Conservation (phyloP, 2,329 filamentous ascomycete species). For the Teratosphaeria nubilosa region DNA sequence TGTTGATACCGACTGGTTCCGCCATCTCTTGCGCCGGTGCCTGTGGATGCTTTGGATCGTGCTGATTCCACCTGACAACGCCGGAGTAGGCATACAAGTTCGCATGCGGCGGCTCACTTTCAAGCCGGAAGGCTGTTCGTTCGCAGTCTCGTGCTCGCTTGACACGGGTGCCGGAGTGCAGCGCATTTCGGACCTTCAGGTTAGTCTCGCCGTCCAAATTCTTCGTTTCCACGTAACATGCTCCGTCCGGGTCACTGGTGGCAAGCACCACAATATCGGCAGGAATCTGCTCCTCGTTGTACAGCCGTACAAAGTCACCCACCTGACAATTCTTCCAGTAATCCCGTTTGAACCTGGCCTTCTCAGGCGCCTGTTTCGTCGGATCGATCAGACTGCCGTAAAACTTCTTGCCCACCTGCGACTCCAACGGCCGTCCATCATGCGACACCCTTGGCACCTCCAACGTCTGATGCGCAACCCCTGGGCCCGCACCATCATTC, state of each 20-base stretch:
- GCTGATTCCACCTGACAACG: constrained; percentile 77
- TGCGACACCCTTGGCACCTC: constrained; percentile 15
- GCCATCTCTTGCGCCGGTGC: constrained; percentile 65
- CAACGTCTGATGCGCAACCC: constrained; percentile 16
- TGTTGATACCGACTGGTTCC: constrained; percentile 90
- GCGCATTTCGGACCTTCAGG: constrained; percentile 82
- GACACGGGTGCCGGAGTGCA: constrained; percentile 72
- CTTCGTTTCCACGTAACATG: constrained; percentile 96
- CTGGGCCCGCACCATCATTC: constrained; percentile 11
- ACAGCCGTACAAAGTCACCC: constrained; percentile 90
- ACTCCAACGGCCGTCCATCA: constrained; percentile 11
- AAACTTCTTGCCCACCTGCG: constrained; percentile 37
- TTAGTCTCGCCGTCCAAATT: constrained; percentile 98
- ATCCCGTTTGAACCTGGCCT: constrained; percentile 81
- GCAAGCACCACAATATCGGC: constrained; percentile 87
- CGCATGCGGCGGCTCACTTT: constrained; percentile 83
- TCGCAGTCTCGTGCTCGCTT: constrained; percentile 91
- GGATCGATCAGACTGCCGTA: constrained; percentile 67
- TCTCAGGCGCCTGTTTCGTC: constrained; percentile 52
- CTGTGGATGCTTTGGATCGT: constrained; percentile 52
- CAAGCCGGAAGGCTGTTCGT: constrained; percentile 72
- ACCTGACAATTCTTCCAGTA: constrained; percentile 93
- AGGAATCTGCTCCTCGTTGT: constrained; percentile 91
- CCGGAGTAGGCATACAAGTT: constrained; percentile 95
- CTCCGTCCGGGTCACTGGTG: constrained; percentile 86